Evolutionary conservation across 148 eudicot genomes (phyloP).

Genomic region (Cornus kousa): DNA sequence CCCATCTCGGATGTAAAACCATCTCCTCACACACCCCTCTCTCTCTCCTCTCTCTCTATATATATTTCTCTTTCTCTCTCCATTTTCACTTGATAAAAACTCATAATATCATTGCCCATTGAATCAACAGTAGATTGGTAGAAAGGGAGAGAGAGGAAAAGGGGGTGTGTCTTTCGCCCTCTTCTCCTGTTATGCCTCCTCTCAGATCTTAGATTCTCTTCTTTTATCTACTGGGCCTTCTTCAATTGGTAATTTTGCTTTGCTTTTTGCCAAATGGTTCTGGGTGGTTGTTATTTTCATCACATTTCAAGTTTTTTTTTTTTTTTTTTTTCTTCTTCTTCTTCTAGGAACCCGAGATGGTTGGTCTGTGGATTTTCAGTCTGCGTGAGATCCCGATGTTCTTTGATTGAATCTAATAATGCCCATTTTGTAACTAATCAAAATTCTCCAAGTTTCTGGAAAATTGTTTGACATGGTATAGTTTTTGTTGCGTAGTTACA

Average conservation of each 20-base stretch:
- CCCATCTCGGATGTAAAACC: conserved; percentile 31
- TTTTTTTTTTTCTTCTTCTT: conserved; percentile 16
- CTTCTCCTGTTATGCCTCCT: conserved; percentile 56
- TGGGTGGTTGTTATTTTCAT: conserved; percentile 11
- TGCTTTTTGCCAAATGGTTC: conserved; percentile 2
- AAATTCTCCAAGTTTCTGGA: conserved; percentile 16
- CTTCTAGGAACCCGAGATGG: conserved; percentile 27
- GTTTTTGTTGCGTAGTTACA: conserved; percentile 19
- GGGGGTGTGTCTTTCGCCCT: conserved; percentile 59
- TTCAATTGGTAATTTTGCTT: conserved; percentile 21
- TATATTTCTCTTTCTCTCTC: conserved; percentile 20
- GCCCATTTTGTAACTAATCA: conserved; percentile 29
- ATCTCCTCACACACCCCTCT: conserved; percentile 31
- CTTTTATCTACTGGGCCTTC: conserved; percentile 21
- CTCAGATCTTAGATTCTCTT: conserved; percentile 58
- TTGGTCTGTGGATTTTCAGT: conserved; percentile 41
- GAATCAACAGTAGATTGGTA: conserved; percentile 14
- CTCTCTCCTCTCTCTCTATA: conserved; percentile 23
- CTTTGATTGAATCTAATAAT: conserved; percentile 31
- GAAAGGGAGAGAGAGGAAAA: conserved; percentile 32
- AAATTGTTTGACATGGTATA: conserved; percentile 13
- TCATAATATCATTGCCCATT: conserved; percentile 7
- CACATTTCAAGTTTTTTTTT: background rate
- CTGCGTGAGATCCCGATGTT: conserved; percentile 54
- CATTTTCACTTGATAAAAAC: conserved; percentile 15